phyloP scores from a whole-genome alignment of 75 land plant genomes.

The Azolla pinnata region DNA sequence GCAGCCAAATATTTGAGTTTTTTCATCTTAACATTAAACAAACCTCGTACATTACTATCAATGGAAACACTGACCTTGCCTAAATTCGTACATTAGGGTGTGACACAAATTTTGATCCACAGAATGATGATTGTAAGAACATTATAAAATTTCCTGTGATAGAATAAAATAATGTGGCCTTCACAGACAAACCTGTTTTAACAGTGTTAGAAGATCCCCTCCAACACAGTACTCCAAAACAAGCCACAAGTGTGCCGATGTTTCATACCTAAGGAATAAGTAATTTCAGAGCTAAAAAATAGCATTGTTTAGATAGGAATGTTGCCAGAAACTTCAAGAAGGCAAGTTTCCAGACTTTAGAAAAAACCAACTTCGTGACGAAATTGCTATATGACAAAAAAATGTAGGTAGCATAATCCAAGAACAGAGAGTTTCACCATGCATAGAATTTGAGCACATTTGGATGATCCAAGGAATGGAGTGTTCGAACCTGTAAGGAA shows the following conservation, averaged over 20 bases:
- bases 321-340: not conserved
- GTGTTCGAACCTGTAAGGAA: conserved; percentile 62
- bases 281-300: not conserved
- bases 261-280: conserved; percentile 70
- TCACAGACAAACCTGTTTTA: conserved; percentile 78
- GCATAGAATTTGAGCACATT: conserved; percentile 86
- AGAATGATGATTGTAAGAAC: too few relatives aligned
- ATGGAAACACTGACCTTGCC: too few relatives aligned
- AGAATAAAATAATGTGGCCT: too few relatives aligned
- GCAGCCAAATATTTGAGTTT: not conserved
- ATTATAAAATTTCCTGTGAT: too few relatives aligned
- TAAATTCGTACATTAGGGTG: too few relatives aligned
- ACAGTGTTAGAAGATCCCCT: conserved; percentile 79
- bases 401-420: too few relatives aligned
- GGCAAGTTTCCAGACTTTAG: too few relatives aligned
- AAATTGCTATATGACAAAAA: too few relatives aligned
- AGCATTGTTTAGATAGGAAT: not conserved
- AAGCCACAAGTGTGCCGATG: conserved; percentile 93
- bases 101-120: too few relatives aligned
- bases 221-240: conserved; percentile 98
- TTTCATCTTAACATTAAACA: not conserved
- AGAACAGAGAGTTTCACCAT: too few relatives aligned
- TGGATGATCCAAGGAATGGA: conserved; percentile 71
- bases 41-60: too few relatives aligned
- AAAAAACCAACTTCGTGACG: too few relatives aligned